phyloP scores from a whole-genome alignment of 805 yeast genomes.

The Pichia thaimueangensis region DNA sequence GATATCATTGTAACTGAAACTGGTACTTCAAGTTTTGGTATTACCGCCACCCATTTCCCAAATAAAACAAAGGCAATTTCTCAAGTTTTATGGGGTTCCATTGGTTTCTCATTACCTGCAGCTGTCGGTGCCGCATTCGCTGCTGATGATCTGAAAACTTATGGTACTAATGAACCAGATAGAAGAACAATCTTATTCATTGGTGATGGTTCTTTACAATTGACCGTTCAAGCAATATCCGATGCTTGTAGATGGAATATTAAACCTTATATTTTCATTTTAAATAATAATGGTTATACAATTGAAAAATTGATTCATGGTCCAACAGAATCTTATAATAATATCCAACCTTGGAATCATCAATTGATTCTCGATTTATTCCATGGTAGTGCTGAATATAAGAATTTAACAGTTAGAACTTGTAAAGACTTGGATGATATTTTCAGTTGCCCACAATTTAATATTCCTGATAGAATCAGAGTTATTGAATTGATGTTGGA shows the following conservation, averaged over 20 bases:
- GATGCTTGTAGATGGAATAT: slow-evolving; percentile 62
- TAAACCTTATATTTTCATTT: slow-evolving; percentile 61
- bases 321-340: slow-evolving; percentile 55
- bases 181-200: slow-evolving; percentile 61
- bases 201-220: slow-evolving; percentile 73
- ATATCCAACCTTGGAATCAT: slow-evolving; percentile 66
- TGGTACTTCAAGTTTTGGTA: slow-evolving; percentile 72
- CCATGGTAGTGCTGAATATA: slow-evolving; percentile 49
- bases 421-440: slow-evolving; percentile 53
- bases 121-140: slow-evolving; percentile 65
- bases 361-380: slow-evolving; percentile 50
- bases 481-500: slow-evolving; percentile 63
- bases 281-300: slow-evolving; percentile 71
- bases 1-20: slow-evolving; percentile 67
- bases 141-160: slow-evolving; percentile 35
- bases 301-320: slow-evolving; percentile 73
- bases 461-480: slow-evolving; percentile 53
- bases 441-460: slow-evolving; percentile 41
- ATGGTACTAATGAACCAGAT: slow-evolving; percentile 10
- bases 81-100: slow-evolving; percentile 73
- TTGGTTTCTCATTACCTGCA: slow-evolving; percentile 66
- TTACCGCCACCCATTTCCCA: slow-evolving; percentile 61
- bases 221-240: slow-evolving; percentile 68
- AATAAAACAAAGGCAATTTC: slow-evolving; percentile 56
- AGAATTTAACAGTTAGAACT: slow-evolving; percentile 47